Conservation (phyloP, 306 rosid species). For the Acmispon strigosus region DNA sequence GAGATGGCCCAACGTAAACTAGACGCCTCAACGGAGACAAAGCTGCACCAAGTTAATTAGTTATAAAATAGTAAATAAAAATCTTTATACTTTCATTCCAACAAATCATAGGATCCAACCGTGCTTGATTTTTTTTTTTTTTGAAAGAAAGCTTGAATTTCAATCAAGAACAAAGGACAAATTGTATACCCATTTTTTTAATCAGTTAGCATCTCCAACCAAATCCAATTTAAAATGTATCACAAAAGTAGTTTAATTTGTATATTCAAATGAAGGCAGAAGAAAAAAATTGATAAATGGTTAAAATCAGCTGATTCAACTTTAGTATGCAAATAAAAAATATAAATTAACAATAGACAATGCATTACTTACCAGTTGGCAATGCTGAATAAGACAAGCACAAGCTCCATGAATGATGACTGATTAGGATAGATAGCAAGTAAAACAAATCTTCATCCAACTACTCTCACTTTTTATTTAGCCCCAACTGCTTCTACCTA, state of each 20-base stretch:
- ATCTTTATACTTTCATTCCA: background rate
- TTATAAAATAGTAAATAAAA: background rate
- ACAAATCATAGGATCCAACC: slow-evolving; percentile 21
- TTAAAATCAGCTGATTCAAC: background rate
- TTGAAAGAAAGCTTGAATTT: background rate
- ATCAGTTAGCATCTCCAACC: too few species aligned
- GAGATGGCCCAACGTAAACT: too few species aligned
- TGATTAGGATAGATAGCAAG: background rate
- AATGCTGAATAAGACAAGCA: background rate
- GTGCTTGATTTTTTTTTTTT: too few species aligned
- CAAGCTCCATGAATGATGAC: background rate
- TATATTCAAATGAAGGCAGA: too few species aligned
- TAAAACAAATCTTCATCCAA: slow-evolving; percentile 25
- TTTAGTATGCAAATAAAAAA: too few species aligned
- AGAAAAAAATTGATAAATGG: too few species aligned
- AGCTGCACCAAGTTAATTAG: too few species aligned
- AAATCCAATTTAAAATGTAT: too few species aligned
- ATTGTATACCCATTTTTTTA: background rate
- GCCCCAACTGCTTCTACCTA: slow-evolving; percentile 37
- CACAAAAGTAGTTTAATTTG: too few species aligned
- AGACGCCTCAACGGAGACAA: too few species aligned
- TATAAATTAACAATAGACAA: background rate
- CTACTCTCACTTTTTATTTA: slow-evolving; percentile 15
- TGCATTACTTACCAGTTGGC: background rate
- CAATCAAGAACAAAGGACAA: background rate